These are phyloP conservation scores for Scopulariopsis brevicaulis DNA, from an alignment of 2,329 filamentous ascomycete genomes.

Conservation along the genomic window DNA sequence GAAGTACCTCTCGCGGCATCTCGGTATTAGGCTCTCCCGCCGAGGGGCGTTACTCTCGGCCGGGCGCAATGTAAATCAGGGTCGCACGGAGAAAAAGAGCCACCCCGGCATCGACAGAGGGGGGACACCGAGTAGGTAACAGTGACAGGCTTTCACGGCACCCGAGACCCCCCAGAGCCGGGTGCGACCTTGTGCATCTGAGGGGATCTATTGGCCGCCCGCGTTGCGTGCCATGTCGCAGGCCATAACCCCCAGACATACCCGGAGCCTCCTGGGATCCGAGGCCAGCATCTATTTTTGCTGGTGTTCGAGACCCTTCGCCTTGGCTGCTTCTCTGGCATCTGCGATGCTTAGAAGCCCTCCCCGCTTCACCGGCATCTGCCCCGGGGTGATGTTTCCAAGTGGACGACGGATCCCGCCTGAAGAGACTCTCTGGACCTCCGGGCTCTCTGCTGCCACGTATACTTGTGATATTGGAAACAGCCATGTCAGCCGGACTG, in stretches of 20 bases:
- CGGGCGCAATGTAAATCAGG: not conserved
- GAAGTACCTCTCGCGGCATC: not conserved
- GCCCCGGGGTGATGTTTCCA: not conserved
- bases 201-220: not conserved
- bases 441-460: not conserved
- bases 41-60: not conserved
- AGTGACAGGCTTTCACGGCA: not conserved
- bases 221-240: constrained; percentile 5
- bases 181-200: not conserved
- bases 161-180: not conserved
- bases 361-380: not conserved
- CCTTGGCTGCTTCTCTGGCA: not conserved
- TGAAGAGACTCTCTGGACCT: not conserved
- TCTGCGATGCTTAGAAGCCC: not conserved
- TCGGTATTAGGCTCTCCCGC: not conserved
- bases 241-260: constrained; percentile 1
- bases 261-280: constrained; percentile 1
- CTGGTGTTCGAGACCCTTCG: not conserved
- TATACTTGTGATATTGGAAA: not conserved
- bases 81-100: not conserved
- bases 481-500: not conserved
- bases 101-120: not conserved
- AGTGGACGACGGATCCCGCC: not conserved
- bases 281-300: not conserved
- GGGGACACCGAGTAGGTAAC: not conserved